Evolutionary conservation across 495 filamentous ascomycete species (phyloP).

Genomic region (Entonaema liquescens): DNA sequence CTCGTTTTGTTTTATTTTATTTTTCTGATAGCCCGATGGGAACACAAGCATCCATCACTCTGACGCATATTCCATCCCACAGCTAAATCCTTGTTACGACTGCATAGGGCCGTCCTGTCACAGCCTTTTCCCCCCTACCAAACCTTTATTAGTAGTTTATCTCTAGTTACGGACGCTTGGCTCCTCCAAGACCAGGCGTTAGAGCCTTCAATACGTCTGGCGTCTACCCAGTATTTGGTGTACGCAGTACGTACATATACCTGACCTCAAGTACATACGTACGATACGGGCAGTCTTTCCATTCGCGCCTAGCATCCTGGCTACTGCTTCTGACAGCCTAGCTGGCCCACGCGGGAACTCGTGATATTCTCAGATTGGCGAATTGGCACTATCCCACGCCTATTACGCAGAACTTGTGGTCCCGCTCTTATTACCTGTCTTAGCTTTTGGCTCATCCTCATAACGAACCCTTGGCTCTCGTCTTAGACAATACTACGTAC

Average conservation of each 20-base stretch:
- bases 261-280: background rate
- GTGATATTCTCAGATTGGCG: constrained; percentile 36
- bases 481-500: constrained; percentile 30
- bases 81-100: constrained; percentile 40
- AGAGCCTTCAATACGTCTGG: constrained; percentile 14
- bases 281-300: too few species aligned
- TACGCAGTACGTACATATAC: constrained; percentile 6
- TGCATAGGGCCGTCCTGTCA: constrained; percentile 44
- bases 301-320: background rate
- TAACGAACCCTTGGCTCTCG: constrained; percentile 26
- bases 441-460: constrained; percentile 33
- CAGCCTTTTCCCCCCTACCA: constrained; percentile 21
- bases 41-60: constrained; percentile 38
- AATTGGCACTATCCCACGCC: constrained; percentile 23
- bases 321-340: constrained; percentile 4
- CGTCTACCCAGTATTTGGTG: background rate
- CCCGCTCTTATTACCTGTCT: constrained; percentile 37
- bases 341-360: constrained; percentile 30
- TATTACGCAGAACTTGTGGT: constrained; percentile 15
- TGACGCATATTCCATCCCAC: constrained; percentile 40
- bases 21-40: constrained; percentile 26
- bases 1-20: constrained; percentile 6
- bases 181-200: constrained; percentile 21
- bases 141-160: constrained; percentile 20
- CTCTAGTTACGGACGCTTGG: constrained; percentile 27